Evolutionary conservation across 129 eudicot species (phyloP), one percentile per base, ranked within the genome.

Genomic region (Solidago caesia): DNA sequence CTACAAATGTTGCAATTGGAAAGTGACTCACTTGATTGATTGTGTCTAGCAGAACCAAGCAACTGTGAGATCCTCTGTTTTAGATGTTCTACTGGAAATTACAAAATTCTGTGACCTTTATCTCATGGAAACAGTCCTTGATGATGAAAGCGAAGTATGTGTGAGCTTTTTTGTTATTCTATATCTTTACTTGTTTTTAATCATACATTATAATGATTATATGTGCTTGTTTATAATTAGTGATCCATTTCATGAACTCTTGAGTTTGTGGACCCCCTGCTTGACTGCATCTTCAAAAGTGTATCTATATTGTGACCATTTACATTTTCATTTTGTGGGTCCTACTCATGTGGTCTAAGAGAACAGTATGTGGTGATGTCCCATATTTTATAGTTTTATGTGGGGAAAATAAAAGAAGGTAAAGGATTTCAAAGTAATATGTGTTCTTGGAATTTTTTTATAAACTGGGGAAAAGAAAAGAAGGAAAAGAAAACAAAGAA

Each of bases 101-200:
- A 90, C 98, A 4, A 92, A 92, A 67, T 90, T 79, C 74, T 92
- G 92, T 68, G 98, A 92, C 74, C 92, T 92, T 64, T 92, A 92
- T 86, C 91, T 92, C 82, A 92, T 92, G 98, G 98, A 92, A 83
- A 82, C 87, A 27, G 89, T 92, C 71, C 78, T 92, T 27, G 98
- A 92, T 67, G 98, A 92, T 88, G 96, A 92, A 84, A 87, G 89
- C 53, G 98, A 90, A 65, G 98, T 92, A 83, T 77, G 80, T 65
- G 51, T 67, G 26, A 51, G 56, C 59, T 73, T 60, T n/a, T 75
- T 7, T 3, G 6, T 14, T 27, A 51, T n/a, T 16, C 8, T 45
- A 13, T 57, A 67, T 77, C 15, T 29, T 10, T 68, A 25, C 43
- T n/a, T 58, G 21, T 66, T 33, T 33, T 33, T 33, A 33, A 33